Percentiles rank a stretch among this genome's conserved stretches.
phyloP scores from a whole-genome alignment of 352 stramenopile genomes.

The Blastocystis hominis region DNA sequence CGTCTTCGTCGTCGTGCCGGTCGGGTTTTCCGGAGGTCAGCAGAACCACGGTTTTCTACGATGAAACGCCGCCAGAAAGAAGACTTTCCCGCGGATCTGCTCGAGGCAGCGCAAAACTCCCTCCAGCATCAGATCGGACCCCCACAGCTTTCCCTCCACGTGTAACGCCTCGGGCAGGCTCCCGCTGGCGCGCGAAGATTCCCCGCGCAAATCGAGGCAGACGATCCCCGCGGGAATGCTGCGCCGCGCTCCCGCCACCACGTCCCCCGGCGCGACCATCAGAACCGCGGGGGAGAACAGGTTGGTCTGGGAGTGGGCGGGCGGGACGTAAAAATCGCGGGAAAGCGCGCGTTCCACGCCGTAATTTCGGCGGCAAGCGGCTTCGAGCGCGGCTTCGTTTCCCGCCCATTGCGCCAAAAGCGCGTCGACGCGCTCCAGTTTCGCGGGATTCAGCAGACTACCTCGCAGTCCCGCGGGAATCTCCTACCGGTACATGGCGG shows the following conservation, averaged over 20 bases:
- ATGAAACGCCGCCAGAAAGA: background rate
- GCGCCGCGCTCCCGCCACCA: background rate
- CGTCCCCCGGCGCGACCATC: background rate
- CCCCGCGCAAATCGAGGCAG: background rate
- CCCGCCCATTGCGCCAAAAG: constrained; percentile 19
- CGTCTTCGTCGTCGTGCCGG: no score
- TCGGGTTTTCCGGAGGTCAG: background rate
- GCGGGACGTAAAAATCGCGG: constrained; percentile 9
- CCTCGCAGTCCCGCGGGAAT: background rate
- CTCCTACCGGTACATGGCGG: background rate
- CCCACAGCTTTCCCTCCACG: constrained; percentile 3
- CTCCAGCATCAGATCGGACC: background rate
- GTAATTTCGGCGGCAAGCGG: constrained; percentile 21
- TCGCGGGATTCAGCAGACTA: constrained; percentile 10
- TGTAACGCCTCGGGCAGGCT: background rate
- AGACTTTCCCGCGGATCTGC: background rate
- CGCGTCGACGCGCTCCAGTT: background rate
- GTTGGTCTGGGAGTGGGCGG: background rate
- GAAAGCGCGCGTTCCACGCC: constrained; percentile 37
- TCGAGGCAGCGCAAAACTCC: background rate
- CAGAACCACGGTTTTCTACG: background rate
- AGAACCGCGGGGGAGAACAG: background rate
- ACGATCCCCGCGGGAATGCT: background rate
- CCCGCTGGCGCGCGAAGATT: background rate
- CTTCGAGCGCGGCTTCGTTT: background rate